Evolutionary conservation across 441 rosid genomes (phyloP).

Genomic region (Rhodomyrtus psidioides): DNA sequence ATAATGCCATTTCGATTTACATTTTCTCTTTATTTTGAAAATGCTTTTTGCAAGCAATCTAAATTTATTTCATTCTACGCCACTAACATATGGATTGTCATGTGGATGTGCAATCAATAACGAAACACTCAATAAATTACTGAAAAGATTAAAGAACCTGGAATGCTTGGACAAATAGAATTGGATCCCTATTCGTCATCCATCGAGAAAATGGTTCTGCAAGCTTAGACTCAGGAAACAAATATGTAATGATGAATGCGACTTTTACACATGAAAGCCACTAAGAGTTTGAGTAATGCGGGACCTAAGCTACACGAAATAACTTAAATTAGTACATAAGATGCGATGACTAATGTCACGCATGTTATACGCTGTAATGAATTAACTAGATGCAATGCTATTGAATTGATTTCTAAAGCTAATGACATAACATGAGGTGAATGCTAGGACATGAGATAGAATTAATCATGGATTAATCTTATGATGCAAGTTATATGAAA

Average conservation of each 20-base stretch:
- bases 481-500: neutral
- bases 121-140: neutral
- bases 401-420: neutral
- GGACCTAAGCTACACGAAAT: neutral
- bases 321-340: neutral
- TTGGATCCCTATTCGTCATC: neutral
- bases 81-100: no score
- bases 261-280: neutral
- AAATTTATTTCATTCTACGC: no score
- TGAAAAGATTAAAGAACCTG: neutral
- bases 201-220: neutral
- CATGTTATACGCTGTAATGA: neutral
- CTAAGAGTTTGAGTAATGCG: neutral
- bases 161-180: neutral
- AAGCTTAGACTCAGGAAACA: neutral
- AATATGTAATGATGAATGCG: neutral
- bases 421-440: neutral
- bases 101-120: no score
- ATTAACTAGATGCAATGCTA: neutral
- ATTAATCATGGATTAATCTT: neutral
- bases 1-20: no score
- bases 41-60: no score
- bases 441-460: neutral
- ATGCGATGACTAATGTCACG: neutral
- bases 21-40: no score